phyloP scores from a whole-genome alignment of 1,284 basidiomycete species.

The Ustilago loliicola region DNA sequence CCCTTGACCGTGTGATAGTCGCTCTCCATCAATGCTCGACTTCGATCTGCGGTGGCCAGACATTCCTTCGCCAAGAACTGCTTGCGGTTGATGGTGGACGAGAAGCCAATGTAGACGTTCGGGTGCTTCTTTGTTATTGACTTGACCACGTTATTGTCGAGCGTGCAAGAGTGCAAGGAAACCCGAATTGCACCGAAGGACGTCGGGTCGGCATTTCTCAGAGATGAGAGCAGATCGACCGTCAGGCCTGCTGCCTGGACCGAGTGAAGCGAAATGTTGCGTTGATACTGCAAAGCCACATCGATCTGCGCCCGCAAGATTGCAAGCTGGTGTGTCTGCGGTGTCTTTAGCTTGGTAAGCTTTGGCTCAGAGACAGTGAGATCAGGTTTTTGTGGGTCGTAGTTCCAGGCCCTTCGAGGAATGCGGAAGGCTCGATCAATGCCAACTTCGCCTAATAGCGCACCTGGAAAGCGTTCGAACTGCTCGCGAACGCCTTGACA shows the following conservation, averaged over 20 bases:
- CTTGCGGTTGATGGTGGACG: slow-evolving; percentile 62
- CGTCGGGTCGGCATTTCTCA: slow-evolving; percentile 31
- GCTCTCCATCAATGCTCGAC: slow-evolving; percentile 58
- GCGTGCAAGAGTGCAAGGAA: slow-evolving; percentile 65
- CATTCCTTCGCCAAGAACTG: slow-evolving; percentile 49
- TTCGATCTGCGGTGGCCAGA: slow-evolving; percentile 40
- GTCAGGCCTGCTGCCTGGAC: slow-evolving; percentile 63
- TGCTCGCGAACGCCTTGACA: slow-evolving; percentile 34
- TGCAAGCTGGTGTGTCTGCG: slow-evolving; percentile 60
- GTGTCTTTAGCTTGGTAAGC: slow-evolving; percentile 59
- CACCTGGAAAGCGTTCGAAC: slow-evolving; percentile 52
- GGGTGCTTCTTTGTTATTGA: slow-evolving; percentile 53
- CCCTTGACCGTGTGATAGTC: slow-evolving; percentile 58
- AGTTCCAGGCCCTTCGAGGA: slow-evolving; percentile 47
- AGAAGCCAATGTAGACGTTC: slow-evolving; percentile 66
- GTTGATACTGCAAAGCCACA: slow-evolving; percentile 48
- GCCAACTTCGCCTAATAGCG: slow-evolving; percentile 66
- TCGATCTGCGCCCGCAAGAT: slow-evolving; percentile 59
- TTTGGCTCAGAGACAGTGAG: slow-evolving; percentile 10
- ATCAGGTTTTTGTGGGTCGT: slow-evolving; percentile 26
- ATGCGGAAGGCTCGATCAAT: slow-evolving; percentile 65
- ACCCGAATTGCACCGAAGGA: slow-evolving; percentile 50
- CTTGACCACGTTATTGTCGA: slow-evolving; percentile 56
- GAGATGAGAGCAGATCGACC: slow-evolving; percentile 46
- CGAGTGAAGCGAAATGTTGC: slow-evolving; percentile 66